phyloP scores from a whole-genome alignment of 2,329 filamentous ascomycete species.

The Hyphodiscus sp. region DNA sequence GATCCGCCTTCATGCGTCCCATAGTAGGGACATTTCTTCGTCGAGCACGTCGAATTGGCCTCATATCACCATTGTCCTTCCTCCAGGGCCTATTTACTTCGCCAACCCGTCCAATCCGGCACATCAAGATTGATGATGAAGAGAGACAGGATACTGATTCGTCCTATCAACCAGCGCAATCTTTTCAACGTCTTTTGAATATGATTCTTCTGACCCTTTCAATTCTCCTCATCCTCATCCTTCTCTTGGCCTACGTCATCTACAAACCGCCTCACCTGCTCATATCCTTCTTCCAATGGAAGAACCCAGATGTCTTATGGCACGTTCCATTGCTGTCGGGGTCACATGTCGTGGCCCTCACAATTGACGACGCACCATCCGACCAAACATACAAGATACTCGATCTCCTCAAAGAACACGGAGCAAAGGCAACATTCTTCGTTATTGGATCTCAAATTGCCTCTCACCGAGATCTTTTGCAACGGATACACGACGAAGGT shows the following conservation, averaged over 20 bases:
- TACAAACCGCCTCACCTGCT: slow-evolving; percentile 75
- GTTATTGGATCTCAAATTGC: slow-evolving; percentile 73
- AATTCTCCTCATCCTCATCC: slow-evolving; percentile 15
- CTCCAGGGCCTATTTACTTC: neutral
- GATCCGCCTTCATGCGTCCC: slow-evolving; percentile 9
- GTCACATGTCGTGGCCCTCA: slow-evolving; percentile 69
- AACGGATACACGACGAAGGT: slow-evolving; percentile 51
- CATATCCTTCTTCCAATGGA: slow-evolving; percentile 62
- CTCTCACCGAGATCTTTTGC: slow-evolving; percentile 47
- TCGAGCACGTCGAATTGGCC: slow-evolving; percentile 8
- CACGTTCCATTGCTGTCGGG: slow-evolving; percentile 50
- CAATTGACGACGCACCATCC: slow-evolving; percentile 81
- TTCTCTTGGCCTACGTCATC: slow-evolving; percentile 55
- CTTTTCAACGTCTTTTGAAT: slow-evolving; percentile 1
- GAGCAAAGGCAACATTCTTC: slow-evolving; percentile 78
- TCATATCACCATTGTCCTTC: slow-evolving; percentile 4
- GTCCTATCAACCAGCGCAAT: neutral
- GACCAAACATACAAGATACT: slow-evolving; percentile 65
- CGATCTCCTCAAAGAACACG: slow-evolving; percentile 55
- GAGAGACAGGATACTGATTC: slow-evolving; percentile 10
- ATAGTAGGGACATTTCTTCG: slow-evolving; percentile 6
- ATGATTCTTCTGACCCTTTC: slow-evolving; percentile 20
- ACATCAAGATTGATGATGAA: slow-evolving; percentile 30
- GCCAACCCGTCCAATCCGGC: slow-evolving; percentile 11
- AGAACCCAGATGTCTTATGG: slow-evolving; percentile 76